Conservation (phyloP, 352 stramenopile genomes). For the Saprolegnia diclina region DNA sequence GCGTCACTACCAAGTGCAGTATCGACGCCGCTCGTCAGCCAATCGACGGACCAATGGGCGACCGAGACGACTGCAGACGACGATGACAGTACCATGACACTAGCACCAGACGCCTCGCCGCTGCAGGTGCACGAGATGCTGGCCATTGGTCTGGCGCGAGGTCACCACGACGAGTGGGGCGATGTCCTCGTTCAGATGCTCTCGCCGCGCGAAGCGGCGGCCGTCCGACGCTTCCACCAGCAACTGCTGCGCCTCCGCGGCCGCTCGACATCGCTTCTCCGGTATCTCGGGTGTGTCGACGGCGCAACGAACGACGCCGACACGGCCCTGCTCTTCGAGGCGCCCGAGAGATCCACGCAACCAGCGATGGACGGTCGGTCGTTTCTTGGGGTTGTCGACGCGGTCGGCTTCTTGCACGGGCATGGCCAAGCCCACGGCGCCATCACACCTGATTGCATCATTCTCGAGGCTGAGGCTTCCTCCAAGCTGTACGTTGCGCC, state of each 20-base stretch:
- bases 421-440: not conserved
- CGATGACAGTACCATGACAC: no score
- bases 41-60: not conserved
- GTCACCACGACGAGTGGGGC: constrained; percentile 8
- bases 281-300: not conserved
- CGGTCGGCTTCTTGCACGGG: not conserved
- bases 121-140: not conserved
- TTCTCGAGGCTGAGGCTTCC: not conserved
- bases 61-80: not conserved
- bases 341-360: not conserved
- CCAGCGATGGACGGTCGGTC: not conserved
- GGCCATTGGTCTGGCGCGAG: not conserved
- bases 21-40: no score
- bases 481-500: not conserved
- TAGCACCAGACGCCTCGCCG: not conserved
- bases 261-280: not conserved
- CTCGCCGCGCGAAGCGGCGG: not conserved
- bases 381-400: not conserved
- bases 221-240: not conserved
- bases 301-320: not conserved
- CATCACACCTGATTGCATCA: not conserved
- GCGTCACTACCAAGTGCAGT: no score
- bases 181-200: not conserved
- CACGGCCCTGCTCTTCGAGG: not conserved
- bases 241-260: not conserved